Conservation (phyloP, 179 eudicot genomes). For the Nepenthes alata region DNA sequence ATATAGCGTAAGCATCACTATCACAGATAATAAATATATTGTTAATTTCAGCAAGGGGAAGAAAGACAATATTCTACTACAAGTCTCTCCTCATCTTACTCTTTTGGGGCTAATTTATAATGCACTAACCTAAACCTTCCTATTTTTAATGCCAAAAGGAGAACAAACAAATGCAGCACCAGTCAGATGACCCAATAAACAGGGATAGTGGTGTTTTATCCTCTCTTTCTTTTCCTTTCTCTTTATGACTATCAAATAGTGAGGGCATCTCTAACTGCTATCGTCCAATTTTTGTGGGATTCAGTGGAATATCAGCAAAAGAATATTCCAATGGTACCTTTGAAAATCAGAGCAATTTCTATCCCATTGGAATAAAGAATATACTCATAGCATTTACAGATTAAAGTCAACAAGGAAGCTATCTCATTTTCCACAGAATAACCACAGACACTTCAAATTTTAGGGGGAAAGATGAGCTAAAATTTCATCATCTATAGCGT, state of each 20-base stretch:
- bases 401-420: too few species aligned
- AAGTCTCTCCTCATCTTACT: constrained; percentile 8
- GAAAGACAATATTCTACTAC: constrained; percentile 6
- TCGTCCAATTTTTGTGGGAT: neutral
- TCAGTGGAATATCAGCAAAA: neutral
- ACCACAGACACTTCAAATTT: too few species aligned
- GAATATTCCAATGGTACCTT: neutral
- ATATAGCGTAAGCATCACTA: constrained; percentile 6
- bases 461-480: too few species aligned
- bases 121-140: neutral
- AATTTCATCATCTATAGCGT: too few species aligned
- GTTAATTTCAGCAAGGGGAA: neutral
- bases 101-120: constrained; percentile 4
- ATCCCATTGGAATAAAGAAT: too few species aligned
- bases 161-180: neutral
- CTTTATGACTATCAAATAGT: neutral
- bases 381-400: too few species aligned
- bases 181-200: neutral
- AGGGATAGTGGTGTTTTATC: neutral
- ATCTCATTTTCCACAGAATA: too few species aligned
- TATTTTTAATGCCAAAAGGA: neutral
- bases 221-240: neutral
- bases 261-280: neutral
- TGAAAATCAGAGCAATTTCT: neutral
- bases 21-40: constrained; percentile 5